Evolutionary conservation across 2,329 filamentous ascomycete species (phyloP), one percentile per base, ranked within the genome.

Genomic region (Penicillium sp.): DNA sequence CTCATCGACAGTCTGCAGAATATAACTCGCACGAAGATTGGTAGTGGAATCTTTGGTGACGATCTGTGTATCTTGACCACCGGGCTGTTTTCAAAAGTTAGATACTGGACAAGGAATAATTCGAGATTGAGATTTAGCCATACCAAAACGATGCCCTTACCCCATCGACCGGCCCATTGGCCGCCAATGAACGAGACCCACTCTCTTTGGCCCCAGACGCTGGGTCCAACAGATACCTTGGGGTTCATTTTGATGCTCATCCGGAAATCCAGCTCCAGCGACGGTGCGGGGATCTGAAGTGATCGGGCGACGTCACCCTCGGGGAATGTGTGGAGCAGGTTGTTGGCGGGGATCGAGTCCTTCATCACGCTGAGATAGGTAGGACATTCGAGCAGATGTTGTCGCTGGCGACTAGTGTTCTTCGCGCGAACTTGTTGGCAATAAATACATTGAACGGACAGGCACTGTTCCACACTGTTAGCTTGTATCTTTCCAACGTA

Each of bases 231-330:
- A 2, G 72, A 68, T 19, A 82, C 77, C 57, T 77, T 77, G 3
- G 80, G 80, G 60, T 82, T 81, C 64, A 82, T 68, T 62, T 80
- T 80, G 53, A 81, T 75, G 64, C 78, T 80, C 73, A 82, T 80
- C 49, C 80, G 78, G 70, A 82, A 82, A 63, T 82, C 80, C 45
- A 81, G 72, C 59, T 81, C 79, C 31, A 82, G 74, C 5, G 71
- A 70, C 0, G 80, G 80, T 7, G 75, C 71, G 9, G 79, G 79
- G 29, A 81, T 71, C 61, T 78, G 75, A 45, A 80, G 65, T 10
- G 77, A 79, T 19, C 78, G 77, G 23, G 78, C 78, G 50, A 79
- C 69, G 66, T 81, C 78, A 46, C 77, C 76, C 64, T 80, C 78
- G 31, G 79, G 78, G 63, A 80, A 81, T 40, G 77, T 78, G 65